Evolutionary conservation across 345 rosid species (phyloP), one percentile per base, ranked within the genome.

Genomic region (Clarkia xantiana): DNA sequence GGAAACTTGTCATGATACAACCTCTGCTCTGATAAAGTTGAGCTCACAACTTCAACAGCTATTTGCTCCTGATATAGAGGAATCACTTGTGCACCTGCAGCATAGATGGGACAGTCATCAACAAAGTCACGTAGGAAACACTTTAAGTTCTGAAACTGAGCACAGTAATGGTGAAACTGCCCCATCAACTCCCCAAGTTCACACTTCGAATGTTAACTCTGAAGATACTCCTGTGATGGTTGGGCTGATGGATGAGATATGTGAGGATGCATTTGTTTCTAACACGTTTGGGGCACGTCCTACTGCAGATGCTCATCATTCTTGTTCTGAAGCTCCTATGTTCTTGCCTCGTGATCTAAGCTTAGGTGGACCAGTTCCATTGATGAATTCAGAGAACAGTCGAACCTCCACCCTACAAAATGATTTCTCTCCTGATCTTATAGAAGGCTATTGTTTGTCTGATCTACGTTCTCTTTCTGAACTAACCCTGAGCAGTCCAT

Each of bases 61-160:
- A 49, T 65, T 81, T 72, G 96, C 93, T 51, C 98, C 98, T 59
- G 89, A 84, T 56, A 48, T 80, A 66, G 98, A 91, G 79, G 93
- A 84, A 69, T 76, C 94, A 29, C 61, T 78, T 61, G 76, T 76
- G 58, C 93, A 86, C 72, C 61, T 91, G 63, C 98, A 91, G 72
- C 69, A 71, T 54, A 76, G 98, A 61, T 91, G 94, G 86, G 71
- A 80, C 65, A 71, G 67, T 44, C 62, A 72, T 64, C 77, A 76
- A 62, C 70, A 66, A 70, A 72, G 73, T 48, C 76, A 71, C 51
- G 75, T 66, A 44, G 50, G 61, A 60, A 76, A 58, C 49, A 66
- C 62, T 54, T 59, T 62, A n/a, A 65, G 49, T 60, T 68, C 60
- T 65, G 76, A 63, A 20, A 52, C 47, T 49, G 58, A 47, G 57